Evolutionary conservation across 1,284 basidiomycete species (phyloP).

Genomic region (Ceratobasidium sp.): DNA sequence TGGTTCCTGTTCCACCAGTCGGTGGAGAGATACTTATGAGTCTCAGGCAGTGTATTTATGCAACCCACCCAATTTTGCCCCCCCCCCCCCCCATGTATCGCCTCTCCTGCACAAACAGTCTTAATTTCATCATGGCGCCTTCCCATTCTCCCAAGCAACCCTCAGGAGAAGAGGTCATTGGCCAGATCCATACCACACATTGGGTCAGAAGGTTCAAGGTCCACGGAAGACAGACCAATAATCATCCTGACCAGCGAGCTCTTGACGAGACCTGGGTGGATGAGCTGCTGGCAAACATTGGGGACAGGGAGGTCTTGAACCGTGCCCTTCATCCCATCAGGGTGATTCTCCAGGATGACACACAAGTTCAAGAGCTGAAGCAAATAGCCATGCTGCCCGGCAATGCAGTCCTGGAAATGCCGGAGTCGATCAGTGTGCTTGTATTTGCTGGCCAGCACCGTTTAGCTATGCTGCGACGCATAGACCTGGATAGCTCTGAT

Average conservation of each 20-base stretch:
- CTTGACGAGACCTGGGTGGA: slow-evolving; percentile 29
- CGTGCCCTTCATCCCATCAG: background rate
- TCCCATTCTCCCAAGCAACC: background rate
- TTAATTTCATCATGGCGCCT: background rate
- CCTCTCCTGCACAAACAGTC: too few relatives aligned
- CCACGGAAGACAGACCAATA: background rate
- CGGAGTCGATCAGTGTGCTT: background rate
- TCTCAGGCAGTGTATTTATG: too few relatives aligned
- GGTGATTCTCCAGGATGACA: background rate
- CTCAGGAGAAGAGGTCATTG: slow-evolving; percentile 4
- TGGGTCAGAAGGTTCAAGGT: slow-evolving; percentile 15
- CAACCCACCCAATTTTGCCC: too few relatives aligned
- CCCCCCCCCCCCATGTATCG: too few relatives aligned
- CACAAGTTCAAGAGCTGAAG: background rate
- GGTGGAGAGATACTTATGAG: too few relatives aligned
- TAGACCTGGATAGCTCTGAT: background rate
- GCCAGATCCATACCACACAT: background rate
- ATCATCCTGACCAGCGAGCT: slow-evolving; percentile 9
- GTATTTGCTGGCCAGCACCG: slow-evolving; percentile 23
- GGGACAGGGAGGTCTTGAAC: background rate
- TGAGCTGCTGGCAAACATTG: background rate
- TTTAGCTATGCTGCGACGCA: background rate
- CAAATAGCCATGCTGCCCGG: background rate
- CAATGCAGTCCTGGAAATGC: background rate
- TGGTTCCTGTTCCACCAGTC: too few relatives aligned